Conservation (phyloP, 75 land plant genomes). For the Picea glauca region DNA sequence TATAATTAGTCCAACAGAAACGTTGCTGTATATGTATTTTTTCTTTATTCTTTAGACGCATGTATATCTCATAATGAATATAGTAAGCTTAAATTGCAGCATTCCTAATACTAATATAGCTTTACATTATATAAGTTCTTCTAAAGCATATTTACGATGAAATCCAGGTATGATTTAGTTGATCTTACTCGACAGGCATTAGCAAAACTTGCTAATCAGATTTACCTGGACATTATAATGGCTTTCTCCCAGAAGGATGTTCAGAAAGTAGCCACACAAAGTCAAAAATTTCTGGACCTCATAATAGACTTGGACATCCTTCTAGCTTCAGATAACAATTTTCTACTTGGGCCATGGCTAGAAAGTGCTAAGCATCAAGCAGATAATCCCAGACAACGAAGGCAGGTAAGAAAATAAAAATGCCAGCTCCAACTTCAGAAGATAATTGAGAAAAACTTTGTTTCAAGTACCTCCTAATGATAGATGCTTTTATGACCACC, state of each 20-base stretch:
- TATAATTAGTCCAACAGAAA: no score
- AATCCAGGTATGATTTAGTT: constrained; percentile 89
- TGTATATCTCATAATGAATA: background rate
- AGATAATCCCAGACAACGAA: constrained; percentile 30
- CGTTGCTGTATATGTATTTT: background rate
- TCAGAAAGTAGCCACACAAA: constrained; percentile 24
- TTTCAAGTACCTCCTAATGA: background rate
- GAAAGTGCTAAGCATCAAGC: constrained; percentile 80
- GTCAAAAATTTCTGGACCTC: constrained; percentile 57
- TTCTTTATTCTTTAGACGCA: background rate
- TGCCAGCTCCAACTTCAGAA: background rate
- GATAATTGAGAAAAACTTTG: background rate
- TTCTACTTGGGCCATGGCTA: constrained; percentile 90
- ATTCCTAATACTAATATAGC: no score
- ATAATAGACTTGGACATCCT: constrained; percentile 69
- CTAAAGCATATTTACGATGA: background rate
- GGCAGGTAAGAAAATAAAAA: constrained; percentile 33
- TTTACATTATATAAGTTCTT: background rate
- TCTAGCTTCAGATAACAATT: constrained; percentile 75
- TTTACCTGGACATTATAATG: constrained; percentile 50
- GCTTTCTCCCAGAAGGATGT: constrained; percentile 44
- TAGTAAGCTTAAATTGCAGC: background rate
- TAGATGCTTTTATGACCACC: background rate
- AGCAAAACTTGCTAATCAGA: constrained; percentile 79
- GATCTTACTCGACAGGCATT: constrained; percentile 87